Base-by-base conservation (phyloP, 2,329 filamentous ascomycete genomes). In the Pseudogymnoascus sp. region DNA sequence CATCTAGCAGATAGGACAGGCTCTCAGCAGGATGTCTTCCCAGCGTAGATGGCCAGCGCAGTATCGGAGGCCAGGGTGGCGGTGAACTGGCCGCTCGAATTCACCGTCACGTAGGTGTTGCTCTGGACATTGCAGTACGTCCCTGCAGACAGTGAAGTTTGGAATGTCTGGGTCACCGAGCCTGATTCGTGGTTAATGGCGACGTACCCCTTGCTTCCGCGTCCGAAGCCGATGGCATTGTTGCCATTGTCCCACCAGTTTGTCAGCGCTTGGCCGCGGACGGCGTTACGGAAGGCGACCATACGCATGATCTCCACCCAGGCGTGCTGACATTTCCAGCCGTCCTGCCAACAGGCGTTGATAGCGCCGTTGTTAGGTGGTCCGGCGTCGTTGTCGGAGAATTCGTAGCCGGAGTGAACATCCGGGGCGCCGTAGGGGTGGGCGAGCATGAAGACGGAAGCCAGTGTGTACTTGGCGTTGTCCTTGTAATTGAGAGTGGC, bases 1-100 rank as follows among this genome's bases (percentile, higher is more conserved):
- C 25, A 53, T 1, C 25, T 53, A 28, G 2, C 3, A 28, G 6
- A 8, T 28, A 53, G 14, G 25, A 53, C 5, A 53, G 14, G 25
- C 8, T 53, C 46, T 53, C 46, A 53, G 46, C 46, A 53, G 46
- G 46, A 53, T 53, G 46, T 53, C 46, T 53, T 53, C 46, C 46
- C 46, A 3, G 46, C 46, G 25, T 53, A 53, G 14, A 53, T 53
- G n/a, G 46, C 46, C 7, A 53, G 25, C 25, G 46, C 46, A 3
- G 25, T 53, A 53, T 53, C n/a, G n/a, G 46, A 9, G 25, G 7
- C 25, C 5, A 53, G 46, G n/a, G 46, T 53, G 14, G 46, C 46
- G 8, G 46, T 31, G 31, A 53, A 53, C 46, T 53, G 46, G 25
- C 46, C 46, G 25, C 46, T 53, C 14, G 46, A 53, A 53, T 53